Conservation (phyloP, 768 basidiomycete species). For the Hericium erinaceus region DNA sequence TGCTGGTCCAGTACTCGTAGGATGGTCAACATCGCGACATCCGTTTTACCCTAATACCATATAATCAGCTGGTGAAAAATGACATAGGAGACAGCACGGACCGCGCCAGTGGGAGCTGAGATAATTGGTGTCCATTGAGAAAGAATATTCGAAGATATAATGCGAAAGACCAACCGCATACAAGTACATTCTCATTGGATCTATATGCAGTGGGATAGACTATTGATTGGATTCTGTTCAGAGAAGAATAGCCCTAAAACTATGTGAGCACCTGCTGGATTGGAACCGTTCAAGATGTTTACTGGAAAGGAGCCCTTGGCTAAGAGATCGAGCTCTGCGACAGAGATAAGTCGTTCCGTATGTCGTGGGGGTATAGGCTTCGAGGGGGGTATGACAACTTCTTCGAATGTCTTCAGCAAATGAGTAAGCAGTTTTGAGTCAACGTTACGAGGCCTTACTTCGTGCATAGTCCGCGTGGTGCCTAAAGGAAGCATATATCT, state of each 20-base stretch:
- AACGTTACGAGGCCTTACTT: slow-evolving; percentile 36
- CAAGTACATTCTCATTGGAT: slow-evolving; percentile 94
- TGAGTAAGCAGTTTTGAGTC: not conserved
- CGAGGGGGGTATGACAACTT: slow-evolving; percentile 84
- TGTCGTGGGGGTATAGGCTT: slow-evolving; percentile 62
- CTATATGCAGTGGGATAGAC: slow-evolving; percentile 88
- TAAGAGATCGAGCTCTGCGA: slow-evolving; percentile 68
- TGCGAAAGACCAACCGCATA: slow-evolving; percentile 56
- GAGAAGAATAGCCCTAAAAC: slow-evolving; percentile 51
- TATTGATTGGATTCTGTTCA: slow-evolving; percentile 95
- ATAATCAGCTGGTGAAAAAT: not conserved
- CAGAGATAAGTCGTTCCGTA: slow-evolving; percentile 60
- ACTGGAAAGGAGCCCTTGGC: slow-evolving; percentile 82
- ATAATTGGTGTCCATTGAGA: not conserved
- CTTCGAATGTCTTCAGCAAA: slow-evolving; percentile 64
- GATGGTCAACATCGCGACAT: slow-evolving; percentile 91
- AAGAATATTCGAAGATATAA: not conserved
- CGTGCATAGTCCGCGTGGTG: slow-evolving; percentile 55
- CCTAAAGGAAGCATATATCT: slow-evolving; percentile 80
- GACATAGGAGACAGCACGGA: slow-evolving; percentile 29
- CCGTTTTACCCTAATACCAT: slow-evolving; percentile 83
- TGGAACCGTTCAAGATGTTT: slow-evolving; percentile 14
- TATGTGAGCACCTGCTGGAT: not conserved
- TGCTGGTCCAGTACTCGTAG: slow-evolving; percentile 82
- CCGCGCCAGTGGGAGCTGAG: slow-evolving; percentile 96